A percentile compares a stretch with the other conserved stretches of the same genome.
Conservation (phyloP, 768 basidiomycete species). For the Boletellus emodensis region DNA sequence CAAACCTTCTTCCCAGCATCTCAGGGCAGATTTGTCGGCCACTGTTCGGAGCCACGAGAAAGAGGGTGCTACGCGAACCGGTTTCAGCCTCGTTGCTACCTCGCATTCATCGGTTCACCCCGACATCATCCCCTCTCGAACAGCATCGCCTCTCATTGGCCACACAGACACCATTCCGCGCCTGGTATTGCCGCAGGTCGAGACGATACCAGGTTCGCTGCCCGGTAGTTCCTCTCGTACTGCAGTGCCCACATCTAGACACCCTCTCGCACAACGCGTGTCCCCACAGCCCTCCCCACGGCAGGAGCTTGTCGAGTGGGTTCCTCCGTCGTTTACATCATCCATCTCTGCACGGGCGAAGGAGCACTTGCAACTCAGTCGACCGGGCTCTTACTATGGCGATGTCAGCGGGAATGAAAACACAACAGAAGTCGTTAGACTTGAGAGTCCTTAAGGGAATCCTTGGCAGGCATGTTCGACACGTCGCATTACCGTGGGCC, state of each 20-base stretch:
- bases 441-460: not conserved
- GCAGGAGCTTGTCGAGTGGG: constrained; percentile 24
- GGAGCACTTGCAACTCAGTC: constrained; percentile 13
- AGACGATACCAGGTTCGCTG: constrained; percentile 11
- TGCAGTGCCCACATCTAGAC: constrained; percentile 8
- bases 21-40: constrained; percentile 29
- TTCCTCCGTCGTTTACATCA: constrained; percentile 16
- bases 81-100: constrained; percentile 31
- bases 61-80: constrained; percentile 22
- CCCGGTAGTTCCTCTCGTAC: constrained; percentile 15
- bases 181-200: constrained; percentile 18
- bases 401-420: constrained; percentile 32
- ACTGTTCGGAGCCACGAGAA: constrained; percentile 26
- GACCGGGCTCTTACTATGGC: constrained; percentile 22
- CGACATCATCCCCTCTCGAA: constrained; percentile 25
- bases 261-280: constrained; percentile 20
- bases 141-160: constrained; percentile 15
- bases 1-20: constrained; percentile 27
- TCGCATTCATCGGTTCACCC: constrained; percentile 20
- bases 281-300: constrained; percentile 30
- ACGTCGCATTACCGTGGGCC: constrained; percentile 3
- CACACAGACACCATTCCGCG: constrained; percentile 20
- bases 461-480: constrained; percentile 8
- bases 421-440: constrained; percentile 5
- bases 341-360: constrained; percentile 17